Conservation (phyloP, 805 yeast genomes). For the Barnettozyma vustinii region DNA sequence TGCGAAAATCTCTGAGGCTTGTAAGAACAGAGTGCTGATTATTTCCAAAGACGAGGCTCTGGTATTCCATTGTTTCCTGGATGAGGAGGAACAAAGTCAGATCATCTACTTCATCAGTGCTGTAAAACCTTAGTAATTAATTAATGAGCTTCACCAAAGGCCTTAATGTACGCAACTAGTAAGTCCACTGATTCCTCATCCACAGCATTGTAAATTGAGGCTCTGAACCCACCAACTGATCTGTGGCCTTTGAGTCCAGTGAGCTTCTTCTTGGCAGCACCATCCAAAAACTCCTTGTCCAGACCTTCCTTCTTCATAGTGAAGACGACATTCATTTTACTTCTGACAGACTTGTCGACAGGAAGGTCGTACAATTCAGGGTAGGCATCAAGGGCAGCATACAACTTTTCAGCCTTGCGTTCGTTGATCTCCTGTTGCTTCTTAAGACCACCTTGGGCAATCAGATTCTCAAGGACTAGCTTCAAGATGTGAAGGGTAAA, state of each 20-base stretch:
- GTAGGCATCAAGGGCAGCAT: slow-evolving; percentile 56
- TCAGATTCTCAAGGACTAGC: slow-evolving; percentile 61
- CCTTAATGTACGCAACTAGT: slow-evolving; percentile 5
- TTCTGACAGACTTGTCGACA: slow-evolving; percentile 60
- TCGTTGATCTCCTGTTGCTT: slow-evolving; percentile 52
- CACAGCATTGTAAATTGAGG: slow-evolving; percentile 9
- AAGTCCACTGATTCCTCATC: slow-evolving; percentile 8
- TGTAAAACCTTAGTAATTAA: slow-evolving; percentile 9
- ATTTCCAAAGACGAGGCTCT: slow-evolving; percentile 54
- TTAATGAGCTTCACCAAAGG: slow-evolving; percentile 36
- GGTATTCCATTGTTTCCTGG: slow-evolving; percentile 61
- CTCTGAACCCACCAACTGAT: slow-evolving; percentile 13
- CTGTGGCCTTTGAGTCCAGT: slow-evolving; percentile 31
- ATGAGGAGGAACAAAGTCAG: slow-evolving; percentile 59
- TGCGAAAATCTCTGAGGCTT: slow-evolving; percentile 51
- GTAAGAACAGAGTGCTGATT: slow-evolving; percentile 56
- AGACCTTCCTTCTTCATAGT: slow-evolving; percentile 48
- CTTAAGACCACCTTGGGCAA: slow-evolving; percentile 65
- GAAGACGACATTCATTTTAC: slow-evolving; percentile 91
- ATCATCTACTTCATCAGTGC: slow-evolving; percentile 52
- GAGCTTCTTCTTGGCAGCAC: slow-evolving; percentile 54
- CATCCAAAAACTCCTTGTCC: slow-evolving; percentile 65
- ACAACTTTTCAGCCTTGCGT: slow-evolving; percentile 58
- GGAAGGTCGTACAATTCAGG: slow-evolving; percentile 60
- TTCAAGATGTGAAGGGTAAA: slow-evolving; percentile 85